Percentiles rank a stretch among this genome's conserved stretches.
These are phyloP conservation scores for Ilyonectria sp. DNA, from an alignment of 2,329 filamentous ascomycete genomes.

Conservation along the genomic window DNA sequence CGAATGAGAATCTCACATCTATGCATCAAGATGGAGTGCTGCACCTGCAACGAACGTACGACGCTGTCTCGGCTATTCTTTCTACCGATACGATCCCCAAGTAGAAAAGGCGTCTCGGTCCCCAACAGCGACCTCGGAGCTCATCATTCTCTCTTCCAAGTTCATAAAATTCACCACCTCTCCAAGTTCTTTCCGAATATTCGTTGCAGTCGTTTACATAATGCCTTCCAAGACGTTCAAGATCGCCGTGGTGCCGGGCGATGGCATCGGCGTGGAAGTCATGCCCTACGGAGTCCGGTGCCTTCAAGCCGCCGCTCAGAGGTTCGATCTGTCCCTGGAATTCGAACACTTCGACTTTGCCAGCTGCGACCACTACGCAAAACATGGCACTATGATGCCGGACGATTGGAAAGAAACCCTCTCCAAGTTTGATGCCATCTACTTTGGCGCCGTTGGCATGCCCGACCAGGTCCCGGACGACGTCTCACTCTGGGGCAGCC, in stretches of 20 bases:
- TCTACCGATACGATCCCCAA: constrained; percentile 22
- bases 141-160: not conserved
- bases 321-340: constrained; percentile 67
- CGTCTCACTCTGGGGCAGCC: constrained; percentile 76
- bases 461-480: constrained; percentile 73
- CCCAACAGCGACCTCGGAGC: not conserved
- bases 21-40: not conserved
- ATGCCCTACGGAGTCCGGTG: constrained; percentile 74
- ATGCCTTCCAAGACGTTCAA: constrained; percentile 39
- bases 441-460: constrained; percentile 77
- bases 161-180: not conserved
- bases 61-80: constrained; percentile 29
- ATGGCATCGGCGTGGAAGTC: constrained; percentile 80
- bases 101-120: not conserved
- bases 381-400: constrained; percentile 61
- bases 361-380: constrained; percentile 72
- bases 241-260: constrained; percentile 77
- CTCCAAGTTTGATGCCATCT: constrained; percentile 74
- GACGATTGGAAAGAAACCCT: constrained; percentile 66
- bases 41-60: not conserved
- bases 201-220: not conserved
- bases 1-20: not conserved
- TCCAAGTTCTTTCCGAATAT: not conserved
- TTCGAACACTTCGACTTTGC: constrained; percentile 77
- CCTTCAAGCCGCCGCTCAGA: constrained; percentile 65